Conservation (phyloP, 768 basidiomycete species). For the Tricholoma sp. region DNA sequence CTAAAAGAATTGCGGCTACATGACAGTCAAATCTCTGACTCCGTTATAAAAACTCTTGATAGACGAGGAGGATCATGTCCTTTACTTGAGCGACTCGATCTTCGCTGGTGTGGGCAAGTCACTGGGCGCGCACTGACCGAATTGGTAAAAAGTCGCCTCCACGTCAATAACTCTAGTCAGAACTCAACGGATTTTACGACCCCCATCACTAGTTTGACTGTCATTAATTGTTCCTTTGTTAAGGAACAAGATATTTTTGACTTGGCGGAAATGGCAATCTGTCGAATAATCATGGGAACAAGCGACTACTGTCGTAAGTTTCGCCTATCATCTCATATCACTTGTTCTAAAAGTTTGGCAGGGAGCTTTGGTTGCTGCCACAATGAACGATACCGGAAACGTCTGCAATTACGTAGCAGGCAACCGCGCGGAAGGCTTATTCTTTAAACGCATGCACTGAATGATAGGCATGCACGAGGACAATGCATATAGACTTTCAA, state of each 20-base stretch:
- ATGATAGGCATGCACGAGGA: too few species aligned
- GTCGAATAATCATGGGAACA: slow-evolving; percentile 37
- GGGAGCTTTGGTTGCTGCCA: slow-evolving; percentile 46
- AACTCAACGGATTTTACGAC: slow-evolving; percentile 2
- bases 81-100: slow-evolving; percentile 40
- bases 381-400: slow-evolving; percentile 51
- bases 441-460: background rate
- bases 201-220: slow-evolving; percentile 40
- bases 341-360: slow-evolving; percentile 15
- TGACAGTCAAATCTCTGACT: slow-evolving; percentile 52
- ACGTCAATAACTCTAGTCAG: background rate
- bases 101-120: slow-evolving; percentile 57
- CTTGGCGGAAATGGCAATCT: slow-evolving; percentile 41
- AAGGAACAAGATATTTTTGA: slow-evolving; percentile 48
- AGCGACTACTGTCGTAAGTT: slow-evolving; percentile 55
- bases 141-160: slow-evolving; percentile 38
- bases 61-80: slow-evolving; percentile 41
- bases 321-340: background rate
- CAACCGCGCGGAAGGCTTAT: slow-evolving; percentile 6
- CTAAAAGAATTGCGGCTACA: slow-evolving; percentile 50
- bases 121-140: slow-evolving; percentile 46
- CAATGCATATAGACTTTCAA: too few species aligned
- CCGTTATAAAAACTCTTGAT: slow-evolving; percentile 31
- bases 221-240: slow-evolving; percentile 56
- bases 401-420: slow-evolving; percentile 32